These are phyloP conservation scores for Pythium aristosporum DNA, from an alignment of 352 stramenopile species.

Conservation along the genomic window DNA sequence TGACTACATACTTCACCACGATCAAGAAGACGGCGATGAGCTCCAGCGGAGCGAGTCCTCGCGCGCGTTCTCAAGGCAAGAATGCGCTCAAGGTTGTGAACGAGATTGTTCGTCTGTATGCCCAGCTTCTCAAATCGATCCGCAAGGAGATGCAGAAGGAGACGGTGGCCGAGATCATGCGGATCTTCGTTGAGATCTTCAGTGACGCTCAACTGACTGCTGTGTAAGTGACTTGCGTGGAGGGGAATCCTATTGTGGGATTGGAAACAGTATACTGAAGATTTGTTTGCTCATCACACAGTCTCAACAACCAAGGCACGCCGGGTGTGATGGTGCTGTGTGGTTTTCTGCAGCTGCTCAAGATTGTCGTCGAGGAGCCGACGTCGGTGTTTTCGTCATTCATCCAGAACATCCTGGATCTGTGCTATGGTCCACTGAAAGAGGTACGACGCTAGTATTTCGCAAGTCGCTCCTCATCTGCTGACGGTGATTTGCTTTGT, in stretches of 20 bases:
- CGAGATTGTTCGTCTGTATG: conserved; percentile 75
- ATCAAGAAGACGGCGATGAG: conserved; percentile 49
- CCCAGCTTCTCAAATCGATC: conserved; percentile 75
- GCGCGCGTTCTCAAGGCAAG: conserved; percentile 38
- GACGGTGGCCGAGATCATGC: conserved; percentile 66
- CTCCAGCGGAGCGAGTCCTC: conserved; percentile 26
- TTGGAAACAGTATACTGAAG: neutral
- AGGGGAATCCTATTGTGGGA: too few species aligned
- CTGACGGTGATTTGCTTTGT: too few species aligned
- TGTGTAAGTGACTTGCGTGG: conserved; percentile 41
- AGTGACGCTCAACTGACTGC: conserved; percentile 63
- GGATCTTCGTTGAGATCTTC: conserved; percentile 80
- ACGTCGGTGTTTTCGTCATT: conserved; percentile 73
- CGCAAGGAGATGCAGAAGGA: conserved; percentile 84
- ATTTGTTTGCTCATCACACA: conserved; percentile 19
- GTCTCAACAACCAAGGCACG: conserved; percentile 60
- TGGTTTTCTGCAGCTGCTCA: conserved; percentile 74
- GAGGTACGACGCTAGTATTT: conserved; percentile 63
- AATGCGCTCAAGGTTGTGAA: conserved; percentile 76
- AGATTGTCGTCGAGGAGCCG: conserved; percentile 75
- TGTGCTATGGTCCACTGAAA: conserved; percentile 78
- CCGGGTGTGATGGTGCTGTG: conserved; percentile 69
- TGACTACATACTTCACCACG: conserved; percentile 66
- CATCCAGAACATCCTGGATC: conserved; percentile 69
- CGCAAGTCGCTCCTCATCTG: too few species aligned